Evolutionary conservation across 306 rosid genomes (phyloP).

Genomic region (Phaseolus lunatus): DNA sequence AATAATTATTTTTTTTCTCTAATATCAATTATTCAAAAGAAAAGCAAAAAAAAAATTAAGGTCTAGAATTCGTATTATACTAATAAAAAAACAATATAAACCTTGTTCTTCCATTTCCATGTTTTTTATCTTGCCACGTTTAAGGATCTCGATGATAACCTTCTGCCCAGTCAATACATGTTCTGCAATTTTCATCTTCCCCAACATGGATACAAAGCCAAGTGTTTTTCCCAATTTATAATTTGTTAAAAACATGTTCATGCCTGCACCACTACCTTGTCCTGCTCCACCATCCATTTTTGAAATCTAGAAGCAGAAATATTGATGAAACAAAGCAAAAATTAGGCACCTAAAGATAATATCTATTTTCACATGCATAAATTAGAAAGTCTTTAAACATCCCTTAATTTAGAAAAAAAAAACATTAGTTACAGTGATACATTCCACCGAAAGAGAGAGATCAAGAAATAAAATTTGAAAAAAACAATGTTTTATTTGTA

Average conservation of each 20-base stretch:
- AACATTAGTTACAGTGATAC: too few species aligned
- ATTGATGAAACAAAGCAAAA: slow-evolving; percentile 8
- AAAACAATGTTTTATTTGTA: too few species aligned
- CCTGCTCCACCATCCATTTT: slow-evolving; percentile 65
- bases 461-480: too few species aligned
- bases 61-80: neutral
- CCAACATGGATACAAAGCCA: slow-evolving; percentile 75
- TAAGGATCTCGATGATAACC: slow-evolving; percentile 92
- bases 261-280: slow-evolving; percentile 46
- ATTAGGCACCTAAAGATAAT: neutral
- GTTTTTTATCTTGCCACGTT: slow-evolving; percentile 75
- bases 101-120: slow-evolving; percentile 97
- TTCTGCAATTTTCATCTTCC: slow-evolving; percentile 88
- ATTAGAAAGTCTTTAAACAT: too few species aligned
- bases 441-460: too few species aligned
- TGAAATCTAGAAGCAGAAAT: slow-evolving; percentile 29
- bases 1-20: too few species aligned
- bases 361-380: too few species aligned
- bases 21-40: too few species aligned
- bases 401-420: too few species aligned
- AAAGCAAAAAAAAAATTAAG: too few species aligned
- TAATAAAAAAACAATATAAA: slow-evolving; percentile 37
- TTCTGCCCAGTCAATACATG: slow-evolving; percentile 84
- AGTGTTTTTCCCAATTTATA: slow-evolving; percentile 91
- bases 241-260: slow-evolving; percentile 64